Conservation (phyloP, 441 rosid genomes). For the Mallotus repandus region DNA sequence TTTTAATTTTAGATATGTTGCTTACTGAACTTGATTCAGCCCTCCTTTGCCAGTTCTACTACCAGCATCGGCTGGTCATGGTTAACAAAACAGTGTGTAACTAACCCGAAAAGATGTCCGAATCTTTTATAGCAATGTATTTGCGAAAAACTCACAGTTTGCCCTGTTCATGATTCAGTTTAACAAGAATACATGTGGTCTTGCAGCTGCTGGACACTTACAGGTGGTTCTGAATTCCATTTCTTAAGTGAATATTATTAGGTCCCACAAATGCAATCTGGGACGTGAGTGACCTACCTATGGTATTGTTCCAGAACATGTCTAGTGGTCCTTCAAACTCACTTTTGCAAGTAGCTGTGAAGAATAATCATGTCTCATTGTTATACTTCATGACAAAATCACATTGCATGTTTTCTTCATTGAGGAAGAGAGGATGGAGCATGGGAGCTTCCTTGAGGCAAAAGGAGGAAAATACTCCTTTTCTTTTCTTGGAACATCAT, state of each 20-base stretch:
- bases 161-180: conserved; percentile 95
- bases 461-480: neutral
- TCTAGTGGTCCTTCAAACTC: conserved; percentile 88
- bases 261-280: conserved; percentile 87
- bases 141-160: conserved; percentile 78
- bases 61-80: conserved; percentile 83
- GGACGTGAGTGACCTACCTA: conserved; percentile 71
- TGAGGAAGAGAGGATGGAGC: conserved; percentile 96
- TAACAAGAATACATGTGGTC: conserved; percentile 92
- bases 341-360: conserved; percentile 91
- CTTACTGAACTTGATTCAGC: conserved; percentile 50
- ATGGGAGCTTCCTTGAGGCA: conserved; percentile 93
- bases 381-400: conserved; percentile 83
- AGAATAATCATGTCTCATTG: conserved; percentile 89
- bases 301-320: conserved; percentile 84
- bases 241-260: conserved; percentile 17
- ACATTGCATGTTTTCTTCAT: conserved; percentile 61
- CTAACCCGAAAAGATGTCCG: conserved; percentile 73
- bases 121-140: conserved; percentile 65
- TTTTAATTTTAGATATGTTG: conserved; percentile 2
- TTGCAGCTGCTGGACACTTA: conserved; percentile 88
- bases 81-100: conserved; percentile 93
- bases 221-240: conserved; percentile 49
- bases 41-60: conserved; percentile 72
- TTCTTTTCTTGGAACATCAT: neutral